A percentile compares a stretch with the other conserved stretches of the same genome.
Conservation (phyloP, 768 basidiomycete species). For the Leccinum subgranulosum region DNA sequence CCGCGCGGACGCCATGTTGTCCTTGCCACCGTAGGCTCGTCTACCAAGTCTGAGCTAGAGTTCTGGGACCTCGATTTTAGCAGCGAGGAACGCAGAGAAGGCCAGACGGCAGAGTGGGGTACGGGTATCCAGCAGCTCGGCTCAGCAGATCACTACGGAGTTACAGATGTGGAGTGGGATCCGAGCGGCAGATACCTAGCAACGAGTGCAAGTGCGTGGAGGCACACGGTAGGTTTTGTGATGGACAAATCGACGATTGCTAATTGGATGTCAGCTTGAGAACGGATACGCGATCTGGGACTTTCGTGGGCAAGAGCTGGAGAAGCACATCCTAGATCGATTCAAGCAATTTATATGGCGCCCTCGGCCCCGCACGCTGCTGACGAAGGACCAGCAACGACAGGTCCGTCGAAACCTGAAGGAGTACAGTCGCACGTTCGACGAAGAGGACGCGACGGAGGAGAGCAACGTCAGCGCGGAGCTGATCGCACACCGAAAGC, state of each 20-base stretch:
- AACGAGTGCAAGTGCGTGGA: conserved; percentile 93
- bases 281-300: conserved; percentile 98
- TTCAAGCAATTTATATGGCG: conserved; percentile 99
- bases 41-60: conserved; percentile 94
- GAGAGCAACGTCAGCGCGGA: conserved; percentile 95
- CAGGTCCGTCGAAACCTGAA: conserved; percentile 84
- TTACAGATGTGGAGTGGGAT: conserved; percentile 99
- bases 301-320: conserved; percentile 94
- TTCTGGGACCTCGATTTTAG: conserved; percentile 99
- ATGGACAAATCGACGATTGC: neutral
- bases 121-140: conserved; percentile 81
- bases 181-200: conserved; percentile 92
- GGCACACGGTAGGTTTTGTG: conserved; percentile 68
- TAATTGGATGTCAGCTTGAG: conserved; percentile 63
- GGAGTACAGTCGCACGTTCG: conserved; percentile 88
- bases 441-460: conserved; percentile 95
- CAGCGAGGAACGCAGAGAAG: conserved; percentile 49
- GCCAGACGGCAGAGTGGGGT: conserved; percentile 69
- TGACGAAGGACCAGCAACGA: conserved; percentile 85
- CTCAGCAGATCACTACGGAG: conserved; percentile 91
- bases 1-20: conserved; percentile 95
- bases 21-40: conserved; percentile 92
- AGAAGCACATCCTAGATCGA: conserved; percentile 82
- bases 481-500: conserved; percentile 82
- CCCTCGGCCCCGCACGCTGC: conserved; percentile 85